These are phyloP conservation scores for Xylariaceae sp. DNA, from an alignment of 2,329 filamentous ascomycete species.

Conservation along the genomic window DNA sequence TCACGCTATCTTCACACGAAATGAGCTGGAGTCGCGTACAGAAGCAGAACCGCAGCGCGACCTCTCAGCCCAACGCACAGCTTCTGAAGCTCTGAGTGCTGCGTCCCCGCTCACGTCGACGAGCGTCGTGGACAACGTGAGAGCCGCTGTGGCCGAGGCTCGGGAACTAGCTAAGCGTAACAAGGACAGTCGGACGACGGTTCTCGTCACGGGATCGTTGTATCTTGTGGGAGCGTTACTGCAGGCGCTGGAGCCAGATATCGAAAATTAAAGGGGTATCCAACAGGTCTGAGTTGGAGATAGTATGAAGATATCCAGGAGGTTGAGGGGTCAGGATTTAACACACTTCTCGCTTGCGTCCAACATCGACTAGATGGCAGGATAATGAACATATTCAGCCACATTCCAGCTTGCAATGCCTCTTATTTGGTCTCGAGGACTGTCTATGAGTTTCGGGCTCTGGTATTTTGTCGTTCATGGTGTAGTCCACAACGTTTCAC, in stretches of 20 bases:
- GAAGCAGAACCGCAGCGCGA: constrained; percentile 50
- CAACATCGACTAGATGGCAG: background rate
- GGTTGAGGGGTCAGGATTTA: background rate
- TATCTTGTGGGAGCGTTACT: constrained; percentile 78
- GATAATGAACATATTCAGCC: background rate
- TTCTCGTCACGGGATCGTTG: constrained; percentile 74
- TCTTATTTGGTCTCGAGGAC: no score
- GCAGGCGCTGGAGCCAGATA: constrained; percentile 57
- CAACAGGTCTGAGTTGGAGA: background rate
- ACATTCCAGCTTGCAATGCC: background rate
- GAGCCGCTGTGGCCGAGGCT: constrained; percentile 60
- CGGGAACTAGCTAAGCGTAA: constrained; percentile 33
- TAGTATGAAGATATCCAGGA: no score
- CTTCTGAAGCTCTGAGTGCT: constrained; percentile 56
- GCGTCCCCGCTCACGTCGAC: constrained; percentile 44
- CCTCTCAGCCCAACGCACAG: constrained; percentile 58
- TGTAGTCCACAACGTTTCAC: no score
- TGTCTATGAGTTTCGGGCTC: no score
- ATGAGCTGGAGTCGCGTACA: constrained; percentile 43
- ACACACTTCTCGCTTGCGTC: background rate
- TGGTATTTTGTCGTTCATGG: no score
- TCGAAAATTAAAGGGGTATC: constrained; percentile 28
- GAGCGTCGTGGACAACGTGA: constrained; percentile 60
- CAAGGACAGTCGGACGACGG: constrained; percentile 44
- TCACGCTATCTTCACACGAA: constrained; percentile 76